phyloP scores from a whole-genome alignment of 768 basidiomycete genomes.

The Suillus decipiens region DNA sequence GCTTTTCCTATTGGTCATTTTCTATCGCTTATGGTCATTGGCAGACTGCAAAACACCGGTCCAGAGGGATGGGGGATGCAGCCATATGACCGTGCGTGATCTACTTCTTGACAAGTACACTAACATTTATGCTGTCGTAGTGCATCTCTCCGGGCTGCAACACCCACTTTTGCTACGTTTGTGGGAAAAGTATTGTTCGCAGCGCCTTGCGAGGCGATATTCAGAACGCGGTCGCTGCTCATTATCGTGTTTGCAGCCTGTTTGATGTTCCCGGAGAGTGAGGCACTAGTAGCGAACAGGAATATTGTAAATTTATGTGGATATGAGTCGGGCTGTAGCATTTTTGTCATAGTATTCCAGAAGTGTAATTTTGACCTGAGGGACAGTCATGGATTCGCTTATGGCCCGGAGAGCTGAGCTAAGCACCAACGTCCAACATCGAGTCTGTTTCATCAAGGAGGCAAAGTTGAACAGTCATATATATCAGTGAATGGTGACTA shows the following conservation, averaged over 20 bases:
- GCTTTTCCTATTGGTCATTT: background rate
- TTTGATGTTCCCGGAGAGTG: conserved; percentile 33
- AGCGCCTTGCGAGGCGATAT: conserved; percentile 39
- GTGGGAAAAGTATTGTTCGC: conserved; percentile 48
- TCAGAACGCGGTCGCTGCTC: conserved; percentile 27
- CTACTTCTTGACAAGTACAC: background rate
- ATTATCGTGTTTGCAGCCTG: conserved; percentile 37
- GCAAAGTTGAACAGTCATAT: no score
- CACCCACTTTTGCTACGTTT: conserved; percentile 57
- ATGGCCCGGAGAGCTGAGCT: no score
- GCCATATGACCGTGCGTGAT: conserved; percentile 57
- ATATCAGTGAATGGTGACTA: no score
- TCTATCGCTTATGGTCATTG: conserved; percentile 1
- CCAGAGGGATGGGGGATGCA: conserved; percentile 53
- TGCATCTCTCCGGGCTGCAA: conserved; percentile 61
- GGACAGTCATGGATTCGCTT: background rate
- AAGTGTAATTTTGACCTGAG: background rate
- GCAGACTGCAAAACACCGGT: conserved; percentile 50
- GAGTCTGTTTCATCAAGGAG: no score
- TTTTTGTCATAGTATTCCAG: background rate
- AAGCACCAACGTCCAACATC: no score
- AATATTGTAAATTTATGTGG: background rate
- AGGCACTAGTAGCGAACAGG: background rate
- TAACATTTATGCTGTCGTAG: conserved; percentile 28
- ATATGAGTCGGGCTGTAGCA: background rate